Evolutionary conservation across 208 protist genomes (phyloP).

Genomic region (Leishmania gerbilli): DNA sequence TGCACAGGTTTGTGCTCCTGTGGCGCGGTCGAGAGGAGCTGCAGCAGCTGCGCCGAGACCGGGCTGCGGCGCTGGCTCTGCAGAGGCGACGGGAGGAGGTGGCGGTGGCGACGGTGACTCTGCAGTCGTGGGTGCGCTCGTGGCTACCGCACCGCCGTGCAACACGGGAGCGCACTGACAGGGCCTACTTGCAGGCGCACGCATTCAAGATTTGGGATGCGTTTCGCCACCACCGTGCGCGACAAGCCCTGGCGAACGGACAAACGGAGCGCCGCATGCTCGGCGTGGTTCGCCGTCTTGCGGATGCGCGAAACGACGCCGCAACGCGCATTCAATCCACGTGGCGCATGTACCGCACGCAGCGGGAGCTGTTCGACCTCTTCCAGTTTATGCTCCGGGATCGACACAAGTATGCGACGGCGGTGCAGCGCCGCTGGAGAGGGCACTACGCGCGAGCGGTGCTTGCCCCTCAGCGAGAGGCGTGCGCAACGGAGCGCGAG

Average conservation of each 20-base stretch:
- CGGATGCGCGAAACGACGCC: conserved; percentile 30
- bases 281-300: conserved; percentile 10
- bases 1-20: conserved; percentile 42
- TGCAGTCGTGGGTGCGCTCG: conserved; percentile 49
- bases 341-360: conserved; percentile 52
- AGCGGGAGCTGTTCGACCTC: conserved; percentile 20
- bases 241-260: conserved; percentile 1
- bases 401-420: conserved; percentile 51
- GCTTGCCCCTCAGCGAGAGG: neutral
- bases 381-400: conserved; percentile 50
- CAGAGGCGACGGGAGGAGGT: conserved; percentile 60
- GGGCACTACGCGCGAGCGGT: conserved; percentile 30
- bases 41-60: conserved; percentile 34
- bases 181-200: neutral
- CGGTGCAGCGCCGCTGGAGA: conserved; percentile 60
- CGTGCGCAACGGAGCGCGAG: neutral
- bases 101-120: conserved; percentile 39
- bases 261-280: neutral
- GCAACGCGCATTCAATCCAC: conserved; percentile 64
- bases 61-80: conserved; percentile 8
- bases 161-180: neutral
- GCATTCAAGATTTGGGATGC: conserved; percentile 35
- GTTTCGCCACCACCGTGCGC: conserved; percentile 33
- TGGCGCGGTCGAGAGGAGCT: conserved; percentile 28
- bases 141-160: conserved; percentile 33